Base-by-base conservation (phyloP, 805 yeast species). In the Cyberlindnera mrakii region DNA sequence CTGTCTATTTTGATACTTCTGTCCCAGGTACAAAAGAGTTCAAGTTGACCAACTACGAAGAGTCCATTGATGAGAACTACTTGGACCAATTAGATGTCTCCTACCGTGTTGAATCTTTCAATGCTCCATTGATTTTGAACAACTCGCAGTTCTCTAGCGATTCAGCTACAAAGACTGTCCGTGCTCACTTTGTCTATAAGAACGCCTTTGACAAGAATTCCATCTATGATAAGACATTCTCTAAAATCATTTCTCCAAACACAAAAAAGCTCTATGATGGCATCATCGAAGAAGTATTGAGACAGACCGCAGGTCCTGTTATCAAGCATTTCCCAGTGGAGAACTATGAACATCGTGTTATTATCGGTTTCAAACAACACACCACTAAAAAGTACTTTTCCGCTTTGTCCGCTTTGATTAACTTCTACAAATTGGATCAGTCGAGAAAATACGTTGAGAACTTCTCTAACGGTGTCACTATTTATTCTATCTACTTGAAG, bases 381-480 rank as follows among this genome's bases (percentile, higher is more conserved):
- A 72, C 95, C 20, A 82, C 97, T 11, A 83, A 93, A 37, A 82
- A 88, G 52, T 91, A 84, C 70, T 87, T 82, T 64, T 80, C 95
- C 30, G 95, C 97, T 17, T 73, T 91, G 48, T 76, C 87, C 40
- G 85, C 90, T 50, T 74, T 91, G 62, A 90, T 90, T 56, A 84
- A 84, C 62, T 93, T 88, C 71, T 91, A 91, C 67, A 85, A 88
- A 49, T 75, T 93, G 54, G 76, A 78, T 37, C 80, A 90, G 46
- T 80, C 93, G 40, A 79, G 96, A 64, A 89, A 89, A 67, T 93
- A 90, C 61, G 89, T 93, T 45, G 99, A 91, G 65, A 93, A 90
- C 62, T 93, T 91, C 62, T 73, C 90, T 52, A 88, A 90, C 60
- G 96, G 96, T 41, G 76, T 82, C 50, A 82, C 96, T 19, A 75